phyloP scores from a whole-genome alignment of 2,329 filamentous ascomycete species.

The Dothideomycetes sp. region DNA sequence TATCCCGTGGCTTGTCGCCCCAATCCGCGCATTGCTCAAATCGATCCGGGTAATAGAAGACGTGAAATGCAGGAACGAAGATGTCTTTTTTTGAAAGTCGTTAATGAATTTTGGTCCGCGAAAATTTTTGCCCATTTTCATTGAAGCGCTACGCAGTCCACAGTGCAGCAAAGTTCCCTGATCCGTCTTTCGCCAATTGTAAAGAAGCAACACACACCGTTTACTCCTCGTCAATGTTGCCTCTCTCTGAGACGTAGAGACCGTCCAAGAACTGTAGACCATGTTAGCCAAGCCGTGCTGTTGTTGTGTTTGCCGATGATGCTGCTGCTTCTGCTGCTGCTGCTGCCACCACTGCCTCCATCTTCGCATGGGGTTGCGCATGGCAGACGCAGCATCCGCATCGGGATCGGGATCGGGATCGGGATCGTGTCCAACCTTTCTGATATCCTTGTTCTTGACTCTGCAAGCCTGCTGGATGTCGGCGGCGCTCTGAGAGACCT shows the following conservation, averaged over 20 bases:
- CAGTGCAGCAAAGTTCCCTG: conserved; percentile 13
- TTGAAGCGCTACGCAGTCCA: conserved; percentile 14
- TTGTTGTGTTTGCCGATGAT: background rate
- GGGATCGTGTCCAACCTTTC: conserved; percentile 49
- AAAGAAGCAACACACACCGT: conserved; percentile 11
- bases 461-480: conserved; percentile 99
- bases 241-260: conserved; percentile 98
- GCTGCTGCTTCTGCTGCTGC: background rate
- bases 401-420: no score
- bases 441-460: conserved; percentile 99
- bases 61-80: conserved; percentile 6
- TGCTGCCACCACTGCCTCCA: no score
- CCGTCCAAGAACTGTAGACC: conserved; percentile 79
- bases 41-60: conserved; percentile 4
- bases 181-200: conserved; percentile 13
- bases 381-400: no score
- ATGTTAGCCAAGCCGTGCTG: conserved; percentile 6
- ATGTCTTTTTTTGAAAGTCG: conserved; percentile 12
- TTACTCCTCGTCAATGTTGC: conserved; percentile 71
- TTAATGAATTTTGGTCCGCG: conserved; percentile 14
- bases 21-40: no score
- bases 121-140: conserved; percentile 14
- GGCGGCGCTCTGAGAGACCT: conserved; percentile 93
- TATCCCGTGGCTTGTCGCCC: no score
- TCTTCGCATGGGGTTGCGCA: conserved; percentile 41